These are phyloP conservation scores for Atalantia buxifolia DNA, from an alignment of 345 rosid genomes.

Conservation along the genomic window DNA sequence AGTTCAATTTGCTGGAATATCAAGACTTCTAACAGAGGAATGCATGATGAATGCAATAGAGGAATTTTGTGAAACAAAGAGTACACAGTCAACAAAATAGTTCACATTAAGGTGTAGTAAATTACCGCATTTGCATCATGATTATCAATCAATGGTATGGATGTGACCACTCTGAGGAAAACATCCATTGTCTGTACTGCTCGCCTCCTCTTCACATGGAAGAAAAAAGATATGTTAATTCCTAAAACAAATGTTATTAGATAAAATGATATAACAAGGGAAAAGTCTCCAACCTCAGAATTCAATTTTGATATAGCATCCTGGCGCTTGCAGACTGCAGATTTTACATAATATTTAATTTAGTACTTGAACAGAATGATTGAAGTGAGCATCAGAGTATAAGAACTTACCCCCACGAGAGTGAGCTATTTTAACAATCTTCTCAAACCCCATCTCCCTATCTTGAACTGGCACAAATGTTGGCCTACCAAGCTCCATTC, in stretches of 20 bases:
- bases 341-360: neutral
- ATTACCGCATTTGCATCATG: constrained; percentile 85
- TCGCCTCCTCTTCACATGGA: constrained; percentile 57
- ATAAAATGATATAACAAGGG: neutral
- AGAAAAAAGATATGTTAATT: neutral
- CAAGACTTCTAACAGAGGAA: neutral
- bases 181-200: constrained; percentile 53
- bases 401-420: constrained; percentile 68
- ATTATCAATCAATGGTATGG: constrained; percentile 74
- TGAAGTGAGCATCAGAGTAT: neutral
- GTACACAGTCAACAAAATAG: neutral
- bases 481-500: constrained; percentile 88
- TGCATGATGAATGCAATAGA: too few relatives aligned
- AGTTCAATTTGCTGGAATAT: neutral
- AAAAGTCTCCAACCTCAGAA: constrained; percentile 56
- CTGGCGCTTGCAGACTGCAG: constrained; percentile 80
- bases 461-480: constrained; percentile 76
- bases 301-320: constrained; percentile 62
- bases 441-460: constrained; percentile 93
- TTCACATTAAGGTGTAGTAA: neutral
- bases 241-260: neutral
- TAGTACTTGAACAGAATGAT: neutral
- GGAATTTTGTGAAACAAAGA: neutral
- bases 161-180: constrained; percentile 61
- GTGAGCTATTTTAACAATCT: constrained; percentile 79